Base-by-base conservation (phyloP, 164 flowering plant species). In the Stephania yunnanensis region DNA sequence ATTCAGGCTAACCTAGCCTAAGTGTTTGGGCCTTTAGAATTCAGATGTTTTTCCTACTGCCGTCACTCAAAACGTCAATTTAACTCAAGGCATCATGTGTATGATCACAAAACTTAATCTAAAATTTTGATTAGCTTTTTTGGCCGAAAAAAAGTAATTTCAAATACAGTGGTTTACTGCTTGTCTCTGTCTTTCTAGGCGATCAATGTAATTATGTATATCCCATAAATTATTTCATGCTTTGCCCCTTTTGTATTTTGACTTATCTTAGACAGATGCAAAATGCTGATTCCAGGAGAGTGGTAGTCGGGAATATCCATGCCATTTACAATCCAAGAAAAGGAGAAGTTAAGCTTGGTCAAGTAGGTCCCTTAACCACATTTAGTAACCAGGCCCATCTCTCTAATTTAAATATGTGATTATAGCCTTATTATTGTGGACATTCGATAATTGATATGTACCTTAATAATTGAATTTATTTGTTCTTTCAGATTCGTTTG, bases 291-390 rank as follows among this genome's bases (percentile, higher is more conserved):
- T 77, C 88, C 58, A 80, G 83, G 70, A 79, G 84, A 64, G n/a
- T 84, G 71, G 8, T 86, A 45, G 78, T 87, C 72, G 86, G 89
- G 48, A 88, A 88, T 78, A 85, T 85, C 46, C 91, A 88, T 71
- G 86, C 85, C 68, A 82, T 85, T 76, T 87, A 79, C 65, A 77
- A 82, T 63, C 88, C 89, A 71, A 83, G 79, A 69, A 74, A 85
- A 45, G 89, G 91, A 22, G 89, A 88, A 36, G 84, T 87, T 44
- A 88, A 88, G 74, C 77, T 88, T 71, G 91, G 88, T 50, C 91
- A 88, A 79, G 91, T 86, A 81, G 83, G 87, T 80, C 10, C 63
- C 46, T 53, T 63, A 5, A 55, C 7, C 29, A 2, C 61, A 58
- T 25, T 44, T 52, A 44, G 22, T 25, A 20, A 10, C 42, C 30